Conservation (phyloP, 805 yeast genomes). For the Hanseniaspora vineae region DNA sequence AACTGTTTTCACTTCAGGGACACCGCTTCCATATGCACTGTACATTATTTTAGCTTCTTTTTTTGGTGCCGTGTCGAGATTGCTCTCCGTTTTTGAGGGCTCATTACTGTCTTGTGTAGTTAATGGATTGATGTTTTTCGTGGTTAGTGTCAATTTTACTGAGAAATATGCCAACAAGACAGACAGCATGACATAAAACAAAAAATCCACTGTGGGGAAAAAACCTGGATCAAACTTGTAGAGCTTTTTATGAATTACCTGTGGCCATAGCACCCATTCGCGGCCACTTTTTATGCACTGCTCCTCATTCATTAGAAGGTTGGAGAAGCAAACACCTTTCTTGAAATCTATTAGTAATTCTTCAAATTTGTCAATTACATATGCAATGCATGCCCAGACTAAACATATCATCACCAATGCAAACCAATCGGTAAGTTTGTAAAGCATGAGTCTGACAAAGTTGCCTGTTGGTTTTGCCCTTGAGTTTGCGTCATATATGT, state of each 20-base stretch:
- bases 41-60: conserved; percentile 23
- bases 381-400: conserved; percentile 37
- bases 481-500: conserved; percentile 24
- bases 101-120: neutral
- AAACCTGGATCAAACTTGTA: neutral
- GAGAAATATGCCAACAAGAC: conserved; percentile 32
- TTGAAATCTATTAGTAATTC: conserved; percentile 36
- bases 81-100: neutral
- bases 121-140: conserved; percentile 27
- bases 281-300: conserved; percentile 26
- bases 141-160: conserved; percentile 32
- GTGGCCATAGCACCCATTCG: conserved; percentile 35
- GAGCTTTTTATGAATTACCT: conserved; percentile 5
- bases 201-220: neutral
- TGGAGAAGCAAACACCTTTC: conserved; percentile 36
- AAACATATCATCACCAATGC: conserved; percentile 34
- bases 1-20: conserved; percentile 49
- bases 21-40: conserved; percentile 47
- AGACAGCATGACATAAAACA: conserved; percentile 19
- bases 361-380: conserved; percentile 34
- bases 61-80: neutral
- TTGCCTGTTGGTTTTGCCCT: conserved; percentile 14
- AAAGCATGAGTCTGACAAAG: neutral
- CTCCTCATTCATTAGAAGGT: conserved; percentile 32
- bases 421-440: conserved; percentile 30